Evolutionary conservation across 495 filamentous ascomycete species (phyloP).

Genomic region (Barbatosphaeria neglecta): DNA sequence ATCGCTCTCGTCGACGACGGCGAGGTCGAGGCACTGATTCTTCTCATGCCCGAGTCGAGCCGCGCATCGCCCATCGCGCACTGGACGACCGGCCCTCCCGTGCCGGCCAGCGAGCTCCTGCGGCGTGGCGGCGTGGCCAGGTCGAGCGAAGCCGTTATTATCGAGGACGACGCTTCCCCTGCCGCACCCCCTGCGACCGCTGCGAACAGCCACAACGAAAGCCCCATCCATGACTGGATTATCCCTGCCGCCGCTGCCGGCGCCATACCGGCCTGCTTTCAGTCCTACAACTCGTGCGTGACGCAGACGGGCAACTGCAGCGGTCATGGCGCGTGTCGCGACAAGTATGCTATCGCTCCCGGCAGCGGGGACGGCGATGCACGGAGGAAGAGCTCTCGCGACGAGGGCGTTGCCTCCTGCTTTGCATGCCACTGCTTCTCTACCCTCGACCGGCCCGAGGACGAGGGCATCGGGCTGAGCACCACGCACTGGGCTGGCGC

Average conservation of each 20-base stretch:
- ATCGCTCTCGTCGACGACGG: neutral
- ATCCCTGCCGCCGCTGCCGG: neutral
- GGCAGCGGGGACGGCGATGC: neutral
- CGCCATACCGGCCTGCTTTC: conserved; percentile 49
- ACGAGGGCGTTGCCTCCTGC: conserved; percentile 39
- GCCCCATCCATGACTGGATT: neutral
- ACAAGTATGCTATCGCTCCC: conserved; percentile 34
- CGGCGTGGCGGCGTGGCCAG: conserved; percentile 20
- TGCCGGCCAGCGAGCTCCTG: conserved; percentile 4
- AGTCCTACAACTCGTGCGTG: conserved; percentile 46
- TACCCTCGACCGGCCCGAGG: conserved; percentile 32
- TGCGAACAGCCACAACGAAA: neutral
- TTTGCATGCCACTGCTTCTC: conserved; percentile 63
- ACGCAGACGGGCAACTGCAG: conserved; percentile 59
- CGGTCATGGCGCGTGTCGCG: conserved; percentile 58
- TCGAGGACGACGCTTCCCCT: conserved; percentile 8
- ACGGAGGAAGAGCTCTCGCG: conserved; percentile 4
- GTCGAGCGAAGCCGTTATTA: conserved; percentile 23
- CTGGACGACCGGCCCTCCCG: conserved; percentile 19
- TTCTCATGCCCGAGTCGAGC: conserved; percentile 30
- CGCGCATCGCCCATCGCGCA: conserved; percentile 18
- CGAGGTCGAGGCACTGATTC: conserved; percentile 23
- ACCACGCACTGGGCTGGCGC: conserved; percentile 61
- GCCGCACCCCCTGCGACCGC: conserved; percentile 13
- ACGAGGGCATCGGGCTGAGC: conserved; percentile 17